Evolutionary conservation across 2,329 filamentous ascomycete genomes (phyloP), one percentile per base, ranked within the genome.

Genomic region (Polychaeton citri): DNA sequence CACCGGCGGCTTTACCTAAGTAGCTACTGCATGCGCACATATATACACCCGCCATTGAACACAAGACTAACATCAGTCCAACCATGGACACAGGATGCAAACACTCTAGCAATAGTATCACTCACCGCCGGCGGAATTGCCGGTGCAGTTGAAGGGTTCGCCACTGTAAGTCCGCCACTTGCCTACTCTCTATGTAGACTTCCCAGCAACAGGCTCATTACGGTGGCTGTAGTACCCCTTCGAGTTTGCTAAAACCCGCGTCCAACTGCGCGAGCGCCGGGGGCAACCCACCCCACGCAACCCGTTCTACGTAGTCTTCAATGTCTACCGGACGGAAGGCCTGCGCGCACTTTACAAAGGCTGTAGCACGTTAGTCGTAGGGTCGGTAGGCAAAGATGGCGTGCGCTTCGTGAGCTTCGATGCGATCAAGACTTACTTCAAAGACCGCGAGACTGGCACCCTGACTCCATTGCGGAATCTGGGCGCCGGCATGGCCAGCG

Each of bases 331-430:
- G 15, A 58, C 65, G 12, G 74, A 80, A 55, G 74, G 75, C 0
- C 37, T 73, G 0, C 53, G 63, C 10, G 71, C 74, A 2, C 52
- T 79, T 2, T 80, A 79, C 50, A 78, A 74, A 40, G 75, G 76
- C 19, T 81, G 70, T 50, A 67, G 66, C 6, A 71, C 72, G 0
- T 60, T 79, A 9, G 66, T 78, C 17, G 54, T 75, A 9, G 75
- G 75, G 8, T 73, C 71, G 5, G 62, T 76, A 2, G 71, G 62
- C 33, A 81, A 81, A 59, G 76, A 79, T 47, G 75, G 68, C 4
- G 70, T 81, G 10, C 69, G 76, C 1, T 81, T 81, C 46, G 55
- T 80, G 9, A 73, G 71, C 3, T 81, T 78, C 50, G 75, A 81
- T 48, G 67, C 68, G 1, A 76, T 81, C 49, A 77, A 76, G 45